Conservation (phyloP, 352 stramenopile species). For the Phytophthora melonis region DNA sequence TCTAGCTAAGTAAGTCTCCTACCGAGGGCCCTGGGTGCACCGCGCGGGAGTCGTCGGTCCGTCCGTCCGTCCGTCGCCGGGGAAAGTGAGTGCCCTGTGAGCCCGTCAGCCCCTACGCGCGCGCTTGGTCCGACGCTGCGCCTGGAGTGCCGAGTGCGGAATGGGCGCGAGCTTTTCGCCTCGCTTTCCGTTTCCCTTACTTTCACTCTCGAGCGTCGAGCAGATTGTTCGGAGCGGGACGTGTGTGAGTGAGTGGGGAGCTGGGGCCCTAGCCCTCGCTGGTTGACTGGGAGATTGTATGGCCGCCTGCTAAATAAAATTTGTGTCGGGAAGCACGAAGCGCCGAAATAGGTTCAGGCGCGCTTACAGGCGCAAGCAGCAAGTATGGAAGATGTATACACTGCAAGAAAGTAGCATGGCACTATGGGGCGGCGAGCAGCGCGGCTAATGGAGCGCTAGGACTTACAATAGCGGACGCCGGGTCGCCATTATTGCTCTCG, state of each 20-base stretch:
- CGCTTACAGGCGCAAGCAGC: not conserved
- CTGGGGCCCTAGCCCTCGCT: not conserved
- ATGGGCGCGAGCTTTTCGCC: slow-evolving; percentile 35
- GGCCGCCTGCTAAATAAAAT: slow-evolving; percentile 8
- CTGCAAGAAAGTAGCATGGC: too few relatives aligned
- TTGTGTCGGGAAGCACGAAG: slow-evolving; percentile 5
- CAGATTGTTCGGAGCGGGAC: slow-evolving; percentile 33
- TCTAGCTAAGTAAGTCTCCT: slow-evolving; percentile 2
- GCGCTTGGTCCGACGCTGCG: slow-evolving; percentile 23
- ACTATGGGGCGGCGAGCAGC: too few relatives aligned
- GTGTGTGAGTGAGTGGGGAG: not conserved
- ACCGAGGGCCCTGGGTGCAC: too few relatives aligned
- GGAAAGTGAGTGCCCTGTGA: too few relatives aligned
- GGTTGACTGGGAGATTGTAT: slow-evolving; percentile 1
- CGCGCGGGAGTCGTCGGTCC: too few relatives aligned
- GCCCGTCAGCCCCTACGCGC: not conserved
- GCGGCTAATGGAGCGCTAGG: not conserved
- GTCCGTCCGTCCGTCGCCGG: too few relatives aligned
- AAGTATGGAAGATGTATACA: too few relatives aligned
- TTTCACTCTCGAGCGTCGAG: slow-evolving; percentile 40
- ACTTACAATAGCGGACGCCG: not conserved
- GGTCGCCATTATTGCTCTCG: not conserved
- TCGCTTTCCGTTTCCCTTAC: slow-evolving; percentile 38
- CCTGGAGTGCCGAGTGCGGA: slow-evolving; percentile 20
- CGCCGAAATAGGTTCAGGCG: slow-evolving; percentile 7